A percentile compares a stretch with the other conserved stretches of the same genome.
These are phyloP conservation scores for Acacia melanoxylon DNA, from an alignment of 306 rosid species.

Conservation along the genomic window DNA sequence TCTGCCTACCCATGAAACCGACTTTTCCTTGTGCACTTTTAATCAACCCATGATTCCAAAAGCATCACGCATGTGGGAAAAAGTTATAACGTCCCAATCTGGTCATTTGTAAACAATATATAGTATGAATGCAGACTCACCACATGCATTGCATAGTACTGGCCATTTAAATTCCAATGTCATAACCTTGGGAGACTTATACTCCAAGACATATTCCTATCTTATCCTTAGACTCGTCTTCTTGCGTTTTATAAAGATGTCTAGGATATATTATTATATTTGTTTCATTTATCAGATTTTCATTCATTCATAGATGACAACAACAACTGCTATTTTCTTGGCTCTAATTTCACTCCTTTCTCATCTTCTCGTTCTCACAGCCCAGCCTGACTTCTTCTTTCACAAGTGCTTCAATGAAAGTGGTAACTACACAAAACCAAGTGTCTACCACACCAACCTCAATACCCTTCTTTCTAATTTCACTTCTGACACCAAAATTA, in stretches of 20 bases:
- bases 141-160: too few species aligned
- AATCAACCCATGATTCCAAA: neutral
- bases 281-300: neutral
- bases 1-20: neutral
- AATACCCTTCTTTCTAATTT: neutral
- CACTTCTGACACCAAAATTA: neutral
- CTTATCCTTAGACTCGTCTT: neutral
- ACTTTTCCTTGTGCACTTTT: neutral
- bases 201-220: neutral
- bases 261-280: neutral
- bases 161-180: too few species aligned
- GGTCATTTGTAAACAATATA: neutral
- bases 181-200: neutral
- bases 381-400: neutral
- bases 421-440: neutral
- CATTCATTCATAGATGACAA: neutral
- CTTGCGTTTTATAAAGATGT: neutral
- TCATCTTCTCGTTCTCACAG: neutral
- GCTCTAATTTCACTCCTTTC: neutral
- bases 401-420: neutral
- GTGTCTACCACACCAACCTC: neutral
- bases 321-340: neutral
- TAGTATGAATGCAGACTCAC: neutral
- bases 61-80: neutral
- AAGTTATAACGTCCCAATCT: neutral